Conservation (phyloP, 2,329 filamentous ascomycete genomes). For the Aspergillus pseudoterreus region DNA sequence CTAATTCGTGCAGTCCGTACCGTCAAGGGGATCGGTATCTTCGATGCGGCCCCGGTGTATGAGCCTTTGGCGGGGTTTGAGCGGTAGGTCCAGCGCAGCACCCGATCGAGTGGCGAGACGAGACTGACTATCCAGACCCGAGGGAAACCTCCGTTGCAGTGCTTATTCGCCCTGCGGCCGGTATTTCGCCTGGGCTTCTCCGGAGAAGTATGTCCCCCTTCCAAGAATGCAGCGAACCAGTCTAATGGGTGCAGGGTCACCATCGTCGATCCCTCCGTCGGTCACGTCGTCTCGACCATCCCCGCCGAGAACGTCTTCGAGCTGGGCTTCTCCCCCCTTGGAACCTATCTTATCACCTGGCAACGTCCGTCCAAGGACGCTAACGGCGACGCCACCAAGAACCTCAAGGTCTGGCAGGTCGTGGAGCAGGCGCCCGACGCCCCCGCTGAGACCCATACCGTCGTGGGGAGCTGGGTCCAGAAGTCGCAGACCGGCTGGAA, state of each 20-base stretch:
- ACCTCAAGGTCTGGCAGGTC: slow-evolving; percentile 93
- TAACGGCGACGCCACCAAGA: slow-evolving; percentile 88
- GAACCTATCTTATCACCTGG: slow-evolving; percentile 94
- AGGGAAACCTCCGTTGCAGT: slow-evolving; percentile 93
- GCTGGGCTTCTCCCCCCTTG: slow-evolving; percentile 86
- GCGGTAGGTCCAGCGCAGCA: slow-evolving; percentile 36
- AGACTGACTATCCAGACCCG: slow-evolving; percentile 56
- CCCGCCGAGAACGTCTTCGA: slow-evolving; percentile 85
- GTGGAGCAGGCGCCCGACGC: slow-evolving; percentile 60
- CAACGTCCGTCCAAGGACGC: slow-evolving; percentile 91
- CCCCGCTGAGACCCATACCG: slow-evolving; percentile 57
- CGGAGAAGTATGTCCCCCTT: slow-evolving; percentile 56
- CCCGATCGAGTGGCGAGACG: neutral
- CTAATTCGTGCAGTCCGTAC: slow-evolving; percentile 66
- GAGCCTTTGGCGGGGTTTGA: slow-evolving; percentile 75
- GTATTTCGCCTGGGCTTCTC: slow-evolving; percentile 93
- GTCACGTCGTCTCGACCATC: slow-evolving; percentile 70
- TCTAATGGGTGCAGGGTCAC: slow-evolving; percentile 56
- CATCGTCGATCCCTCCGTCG: slow-evolving; percentile 76
- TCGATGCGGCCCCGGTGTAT: slow-evolving; percentile 88
- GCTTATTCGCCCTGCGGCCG: slow-evolving; percentile 92
- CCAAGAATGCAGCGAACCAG: neutral
- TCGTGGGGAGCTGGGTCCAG: slow-evolving; percentile 88
- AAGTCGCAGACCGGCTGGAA: slow-evolving; percentile 96
- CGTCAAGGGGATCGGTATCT: slow-evolving; percentile 90